Evolutionary conservation across 1,284 basidiomycete genomes (phyloP).

Genomic region (Phellinidium pouzarii): DNA sequence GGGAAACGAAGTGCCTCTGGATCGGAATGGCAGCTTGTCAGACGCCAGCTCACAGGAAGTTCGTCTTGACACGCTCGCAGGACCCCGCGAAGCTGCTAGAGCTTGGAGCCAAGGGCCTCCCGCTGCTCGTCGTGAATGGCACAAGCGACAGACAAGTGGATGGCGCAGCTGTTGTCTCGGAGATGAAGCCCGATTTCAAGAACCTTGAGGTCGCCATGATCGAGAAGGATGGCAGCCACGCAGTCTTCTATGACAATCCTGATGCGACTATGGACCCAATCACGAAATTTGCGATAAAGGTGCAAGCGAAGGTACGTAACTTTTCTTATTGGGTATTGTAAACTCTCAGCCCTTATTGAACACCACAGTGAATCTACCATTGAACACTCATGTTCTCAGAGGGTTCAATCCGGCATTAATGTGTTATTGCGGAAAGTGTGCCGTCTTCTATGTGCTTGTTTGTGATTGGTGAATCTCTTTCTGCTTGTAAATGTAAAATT

Average conservation of each 20-base stretch:
- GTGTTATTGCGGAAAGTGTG: no score
- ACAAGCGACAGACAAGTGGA: neutral
- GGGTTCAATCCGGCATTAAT: no score
- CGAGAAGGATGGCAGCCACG: slow-evolving; percentile 4
- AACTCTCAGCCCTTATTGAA: no score
- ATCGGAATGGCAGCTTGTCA: neutral
- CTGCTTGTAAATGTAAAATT: no score
- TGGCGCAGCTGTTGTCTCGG: neutral
- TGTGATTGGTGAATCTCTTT: no score
- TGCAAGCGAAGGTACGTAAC: no score
- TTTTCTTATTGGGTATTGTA: no score
- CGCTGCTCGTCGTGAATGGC: neutral
- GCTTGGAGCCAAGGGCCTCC: neutral
- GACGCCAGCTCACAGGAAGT: neutral
- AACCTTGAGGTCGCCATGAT: neutral
- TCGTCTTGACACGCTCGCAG: neutral
- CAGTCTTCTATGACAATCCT: slow-evolving; percentile 1
- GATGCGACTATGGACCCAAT: slow-evolving; percentile 3
- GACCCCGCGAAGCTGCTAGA: neutral
- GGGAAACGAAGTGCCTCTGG: slow-evolving; percentile 8
- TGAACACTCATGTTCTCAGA: no score
- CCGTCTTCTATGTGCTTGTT: no score
- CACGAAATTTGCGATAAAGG: neutral
- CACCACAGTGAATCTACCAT: no score
- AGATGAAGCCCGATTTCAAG: slow-evolving; percentile 1